Evolutionary conservation across 768 basidiomycete genomes (phyloP).

Genomic region (Leccinum subgranulosum): DNA sequence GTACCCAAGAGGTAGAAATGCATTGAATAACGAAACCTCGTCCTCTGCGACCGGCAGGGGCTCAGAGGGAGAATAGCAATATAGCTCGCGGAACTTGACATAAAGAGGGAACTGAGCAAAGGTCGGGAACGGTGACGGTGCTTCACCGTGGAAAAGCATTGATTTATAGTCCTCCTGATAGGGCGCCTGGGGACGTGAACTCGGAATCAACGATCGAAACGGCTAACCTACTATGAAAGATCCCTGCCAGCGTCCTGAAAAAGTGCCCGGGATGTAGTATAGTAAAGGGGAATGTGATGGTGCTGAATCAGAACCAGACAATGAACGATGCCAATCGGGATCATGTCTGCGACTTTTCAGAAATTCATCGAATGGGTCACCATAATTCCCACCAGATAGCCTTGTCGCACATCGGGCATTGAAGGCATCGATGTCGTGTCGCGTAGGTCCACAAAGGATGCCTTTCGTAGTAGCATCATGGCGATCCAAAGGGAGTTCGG

Average conservation of each 20-base stretch:
- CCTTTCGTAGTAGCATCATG: slow-evolving; percentile 31
- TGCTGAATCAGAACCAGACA: slow-evolving; percentile 5
- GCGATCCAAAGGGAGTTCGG: slow-evolving; percentile 39
- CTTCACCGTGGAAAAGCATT: slow-evolving; percentile 34
- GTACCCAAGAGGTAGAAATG: slow-evolving; percentile 44
- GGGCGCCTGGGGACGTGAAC: slow-evolving; percentile 34
- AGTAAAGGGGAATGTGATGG: slow-evolving; percentile 1
- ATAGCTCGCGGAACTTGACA: slow-evolving; percentile 47
- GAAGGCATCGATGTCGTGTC: slow-evolving; percentile 45
- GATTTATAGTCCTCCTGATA: slow-evolving; percentile 36
- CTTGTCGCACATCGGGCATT: slow-evolving; percentile 41
- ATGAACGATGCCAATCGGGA: slow-evolving; percentile 29
- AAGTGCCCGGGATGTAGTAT: slow-evolving; percentile 41
- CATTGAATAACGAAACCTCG: slow-evolving; percentile 38
- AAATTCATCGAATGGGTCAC: slow-evolving; percentile 16
- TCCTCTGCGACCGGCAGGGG: slow-evolving; percentile 36
- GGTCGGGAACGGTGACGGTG: slow-evolving; percentile 34
- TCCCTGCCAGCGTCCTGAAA: slow-evolving; percentile 50
- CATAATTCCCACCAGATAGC: slow-evolving; percentile 28
- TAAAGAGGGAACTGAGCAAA: slow-evolving; percentile 47
- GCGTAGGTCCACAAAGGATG: slow-evolving; percentile 37
- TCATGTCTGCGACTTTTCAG: slow-evolving; percentile 31
- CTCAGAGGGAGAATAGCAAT: slow-evolving; percentile 33
- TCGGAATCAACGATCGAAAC: background rate
- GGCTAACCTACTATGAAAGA: slow-evolving; percentile 41